These are phyloP conservation scores for Fragaria ananassa DNA, from an alignment of 306 rosid species.

Conservation along the genomic window DNA sequence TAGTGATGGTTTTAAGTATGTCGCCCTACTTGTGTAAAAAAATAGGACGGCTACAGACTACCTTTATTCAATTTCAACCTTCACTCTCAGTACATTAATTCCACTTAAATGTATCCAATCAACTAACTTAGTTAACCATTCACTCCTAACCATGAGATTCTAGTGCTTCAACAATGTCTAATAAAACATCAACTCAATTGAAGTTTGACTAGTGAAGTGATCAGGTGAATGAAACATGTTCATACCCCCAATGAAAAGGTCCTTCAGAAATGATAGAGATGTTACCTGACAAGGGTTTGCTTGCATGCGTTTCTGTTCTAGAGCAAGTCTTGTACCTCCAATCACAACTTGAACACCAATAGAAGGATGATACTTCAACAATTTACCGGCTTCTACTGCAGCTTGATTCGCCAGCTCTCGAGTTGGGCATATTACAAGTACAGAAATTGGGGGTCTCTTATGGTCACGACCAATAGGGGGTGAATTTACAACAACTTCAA, in stretches of 20 bases:
- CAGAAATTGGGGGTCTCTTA: conserved; percentile 72
- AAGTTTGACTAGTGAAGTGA: conserved; percentile 12
- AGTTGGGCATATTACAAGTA: conserved; percentile 94
- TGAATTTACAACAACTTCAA: conserved; percentile 72
- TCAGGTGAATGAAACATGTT: neutral
- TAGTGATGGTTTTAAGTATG: neutral
- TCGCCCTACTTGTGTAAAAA: neutral
- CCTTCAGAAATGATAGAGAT: conserved; percentile 19
- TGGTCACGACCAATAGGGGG: conserved; percentile 57
- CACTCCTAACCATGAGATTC: neutral
- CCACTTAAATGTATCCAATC: neutral
- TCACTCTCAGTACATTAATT: neutral
- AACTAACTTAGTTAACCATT: neutral
- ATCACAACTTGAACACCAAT: conserved; percentile 94
- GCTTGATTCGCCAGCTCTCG: conserved; percentile 96
- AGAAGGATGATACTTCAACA: conserved; percentile 79
- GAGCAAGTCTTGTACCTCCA: conserved; percentile 83
- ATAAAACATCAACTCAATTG: conserved; percentile 19
- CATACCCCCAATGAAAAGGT: neutral
- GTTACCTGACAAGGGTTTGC: conserved; percentile 89
- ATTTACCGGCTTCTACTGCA: conserved; percentile 71
- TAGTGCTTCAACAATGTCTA: neutral
- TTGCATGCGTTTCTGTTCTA: conserved; percentile 89
- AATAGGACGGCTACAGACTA: neutral
- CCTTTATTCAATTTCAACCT: neutral